A percentile compares a stretch with the other conserved stretches of the same genome.
Evolutionary conservation across 83 land plant species (phyloP).

Genomic region (Thuja plicata): DNA sequence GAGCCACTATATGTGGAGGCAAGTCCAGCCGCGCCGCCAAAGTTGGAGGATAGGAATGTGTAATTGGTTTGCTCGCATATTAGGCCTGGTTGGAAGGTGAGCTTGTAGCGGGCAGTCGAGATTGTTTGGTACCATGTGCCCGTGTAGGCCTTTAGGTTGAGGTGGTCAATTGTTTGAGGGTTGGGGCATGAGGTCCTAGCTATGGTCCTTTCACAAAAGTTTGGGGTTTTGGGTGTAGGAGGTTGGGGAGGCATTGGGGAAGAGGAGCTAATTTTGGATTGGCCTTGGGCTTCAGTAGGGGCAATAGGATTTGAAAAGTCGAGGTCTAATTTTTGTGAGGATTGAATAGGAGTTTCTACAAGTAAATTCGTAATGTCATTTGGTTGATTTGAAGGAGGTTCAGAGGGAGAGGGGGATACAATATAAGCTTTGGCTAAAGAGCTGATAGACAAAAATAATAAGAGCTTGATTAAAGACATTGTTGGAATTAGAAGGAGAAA

Average conservation of each 20-base stretch:
- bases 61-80: slow-evolving; percentile 28
- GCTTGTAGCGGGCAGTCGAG: slow-evolving; percentile 24
- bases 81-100: slow-evolving; percentile 11
- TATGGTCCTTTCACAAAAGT: background rate
- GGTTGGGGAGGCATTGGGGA: background rate
- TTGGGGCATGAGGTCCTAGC: background rate
- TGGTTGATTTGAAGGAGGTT: background rate
- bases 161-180: slow-evolving; percentile 13
- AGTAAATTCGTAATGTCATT: background rate
- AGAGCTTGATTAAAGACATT: background rate
- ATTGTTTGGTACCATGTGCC: slow-evolving; percentile 35
- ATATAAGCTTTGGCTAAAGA: background rate
- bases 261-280: background rate
- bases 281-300: background rate
- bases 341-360: background rate
- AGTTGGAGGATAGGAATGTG: slow-evolving; percentile 3
- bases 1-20: slow-evolving; percentile 21
- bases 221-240: background rate
- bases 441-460: background rate
- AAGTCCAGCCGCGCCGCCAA: background rate
- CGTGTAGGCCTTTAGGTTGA: slow-evolving; percentile 9
- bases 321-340: background rate
- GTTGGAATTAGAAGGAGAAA: background rate
- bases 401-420: background rate
- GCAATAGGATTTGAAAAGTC: background rate